A percentile compares a stretch with the other conserved stretches of the same genome.
Evolutionary conservation across 139 green algal species (phyloP).

Genomic region (Chlamydomonas sp.): DNA sequence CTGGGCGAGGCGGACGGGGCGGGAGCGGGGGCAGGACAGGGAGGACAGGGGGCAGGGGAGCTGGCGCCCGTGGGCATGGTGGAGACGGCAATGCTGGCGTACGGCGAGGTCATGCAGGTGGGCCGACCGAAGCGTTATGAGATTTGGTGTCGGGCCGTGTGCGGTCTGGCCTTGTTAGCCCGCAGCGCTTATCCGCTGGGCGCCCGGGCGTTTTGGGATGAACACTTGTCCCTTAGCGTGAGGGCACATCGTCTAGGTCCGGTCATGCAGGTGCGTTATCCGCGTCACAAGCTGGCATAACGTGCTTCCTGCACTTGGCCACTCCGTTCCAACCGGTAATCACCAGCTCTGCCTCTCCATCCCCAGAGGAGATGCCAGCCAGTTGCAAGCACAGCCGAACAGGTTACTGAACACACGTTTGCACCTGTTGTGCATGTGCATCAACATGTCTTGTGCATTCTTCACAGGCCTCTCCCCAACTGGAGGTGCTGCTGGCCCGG

Average conservation of each 20-base stretch:
- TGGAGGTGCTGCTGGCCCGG: conserved; percentile 11
- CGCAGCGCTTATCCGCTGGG: background rate
- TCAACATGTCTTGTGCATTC: background rate
- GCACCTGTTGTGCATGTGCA: background rate
- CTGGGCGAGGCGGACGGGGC: conserved; percentile 3
- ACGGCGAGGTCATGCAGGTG: conserved; percentile 24
- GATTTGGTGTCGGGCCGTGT: background rate
- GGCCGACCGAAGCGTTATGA: background rate
- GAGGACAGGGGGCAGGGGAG: background rate
- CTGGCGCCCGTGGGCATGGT: background rate
- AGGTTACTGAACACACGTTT: background rate
- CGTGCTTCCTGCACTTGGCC: no score
- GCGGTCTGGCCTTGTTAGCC: background rate
- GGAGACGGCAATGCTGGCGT: conserved; percentile 18
- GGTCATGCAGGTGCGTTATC: no score
- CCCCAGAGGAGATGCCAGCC: no score
- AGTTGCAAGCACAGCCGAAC: background rate
- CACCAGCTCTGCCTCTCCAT: no score
- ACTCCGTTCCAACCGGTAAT: no score
- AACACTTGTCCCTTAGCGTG: no score
- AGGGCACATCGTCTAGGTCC: no score
- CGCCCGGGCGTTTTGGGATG: no score
- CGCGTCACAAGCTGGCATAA: no score
- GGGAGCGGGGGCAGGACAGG: background rate
- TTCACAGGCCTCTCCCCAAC: background rate